Conservation (phyloP, 805 yeast species). For the Danielozyma ontarioensis region DNA sequence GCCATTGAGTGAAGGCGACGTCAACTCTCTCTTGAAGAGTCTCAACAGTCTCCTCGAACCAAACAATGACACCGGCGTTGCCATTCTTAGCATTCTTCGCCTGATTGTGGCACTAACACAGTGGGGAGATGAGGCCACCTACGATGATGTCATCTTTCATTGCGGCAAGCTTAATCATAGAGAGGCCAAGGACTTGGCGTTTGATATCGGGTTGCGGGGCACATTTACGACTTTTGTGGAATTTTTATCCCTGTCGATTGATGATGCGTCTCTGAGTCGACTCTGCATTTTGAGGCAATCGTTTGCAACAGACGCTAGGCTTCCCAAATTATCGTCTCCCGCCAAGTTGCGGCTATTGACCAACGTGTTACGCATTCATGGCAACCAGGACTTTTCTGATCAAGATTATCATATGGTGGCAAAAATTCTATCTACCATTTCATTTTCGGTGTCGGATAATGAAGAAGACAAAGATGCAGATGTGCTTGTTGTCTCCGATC, state of each 20-base stretch:
- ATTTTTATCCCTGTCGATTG: too few species aligned
- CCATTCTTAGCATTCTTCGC: too few species aligned
- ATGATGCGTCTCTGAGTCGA: too few species aligned
- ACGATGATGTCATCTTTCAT: background rate
- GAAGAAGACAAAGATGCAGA: conserved; percentile 13
- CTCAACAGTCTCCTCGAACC: background rate
- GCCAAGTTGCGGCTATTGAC: conserved; percentile 10
- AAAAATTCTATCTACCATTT: conserved; percentile 12
- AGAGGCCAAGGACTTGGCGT: background rate
- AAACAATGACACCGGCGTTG: too few species aligned
- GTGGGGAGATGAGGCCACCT: background rate
- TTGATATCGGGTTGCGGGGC: background rate
- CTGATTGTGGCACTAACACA: too few species aligned
- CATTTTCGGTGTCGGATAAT: conserved; percentile 17
- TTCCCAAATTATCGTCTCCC: conserved; percentile 1
- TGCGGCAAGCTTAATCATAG: too few species aligned
- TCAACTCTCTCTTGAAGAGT: background rate
- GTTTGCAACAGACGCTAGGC: background rate
- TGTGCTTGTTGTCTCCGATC: conserved; percentile 7
- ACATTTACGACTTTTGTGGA: background rate
- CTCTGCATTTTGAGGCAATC: too few species aligned
- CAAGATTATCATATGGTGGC: conserved; percentile 16
- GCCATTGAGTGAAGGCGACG: background rate
- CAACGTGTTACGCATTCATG: conserved; percentile 13
- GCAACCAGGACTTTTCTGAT: conserved; percentile 5